Conservation (phyloP, 495 filamentous ascomycete genomes). For the Lophium mytilinum region DNA sequence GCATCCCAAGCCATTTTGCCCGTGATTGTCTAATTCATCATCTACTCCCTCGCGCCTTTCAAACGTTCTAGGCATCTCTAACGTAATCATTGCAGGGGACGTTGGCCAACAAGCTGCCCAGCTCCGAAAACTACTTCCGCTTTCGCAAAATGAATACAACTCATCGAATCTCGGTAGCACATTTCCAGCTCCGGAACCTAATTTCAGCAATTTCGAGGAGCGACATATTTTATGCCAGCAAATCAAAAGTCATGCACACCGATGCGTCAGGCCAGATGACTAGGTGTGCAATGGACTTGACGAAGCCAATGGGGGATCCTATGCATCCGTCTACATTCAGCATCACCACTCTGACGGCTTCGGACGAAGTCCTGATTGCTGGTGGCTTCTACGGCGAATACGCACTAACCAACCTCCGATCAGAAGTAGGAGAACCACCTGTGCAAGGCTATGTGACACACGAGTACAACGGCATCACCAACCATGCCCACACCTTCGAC, state of each 20-base stretch:
- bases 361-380: slow-evolving; percentile 60
- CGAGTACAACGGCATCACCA: slow-evolving; percentile 69
- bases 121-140: slow-evolving; percentile 53
- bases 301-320: background rate
- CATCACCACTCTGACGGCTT: slow-evolving; percentile 65
- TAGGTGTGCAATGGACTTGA: slow-evolving; percentile 51
- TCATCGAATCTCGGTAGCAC: slow-evolving; percentile 56
- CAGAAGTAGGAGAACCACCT: slow-evolving; percentile 36
- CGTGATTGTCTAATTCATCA: background rate
- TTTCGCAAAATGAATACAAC: slow-evolving; percentile 64
- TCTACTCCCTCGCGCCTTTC: no score
- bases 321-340: slow-evolving; percentile 27
- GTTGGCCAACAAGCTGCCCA: slow-evolving; percentile 16
- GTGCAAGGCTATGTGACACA: slow-evolving; percentile 60
- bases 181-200: slow-evolving; percentile 87
- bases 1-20: background rate
- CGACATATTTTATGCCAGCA: slow-evolving; percentile 66
- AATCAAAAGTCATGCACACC: slow-evolving; percentile 44
- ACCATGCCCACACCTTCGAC: slow-evolving; percentile 67
- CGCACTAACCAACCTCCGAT: slow-evolving; percentile 48
- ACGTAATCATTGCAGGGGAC: background rate
- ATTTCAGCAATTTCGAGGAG: slow-evolving; percentile 65
- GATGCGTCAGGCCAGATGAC: slow-evolving; percentile 36
- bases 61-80: background rate
- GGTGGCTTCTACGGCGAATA: slow-evolving; percentile 82